These are phyloP conservation scores for Beauveria varroae DNA, from an alignment of 2,329 filamentous ascomycete species.

Conservation along the genomic window DNA sequence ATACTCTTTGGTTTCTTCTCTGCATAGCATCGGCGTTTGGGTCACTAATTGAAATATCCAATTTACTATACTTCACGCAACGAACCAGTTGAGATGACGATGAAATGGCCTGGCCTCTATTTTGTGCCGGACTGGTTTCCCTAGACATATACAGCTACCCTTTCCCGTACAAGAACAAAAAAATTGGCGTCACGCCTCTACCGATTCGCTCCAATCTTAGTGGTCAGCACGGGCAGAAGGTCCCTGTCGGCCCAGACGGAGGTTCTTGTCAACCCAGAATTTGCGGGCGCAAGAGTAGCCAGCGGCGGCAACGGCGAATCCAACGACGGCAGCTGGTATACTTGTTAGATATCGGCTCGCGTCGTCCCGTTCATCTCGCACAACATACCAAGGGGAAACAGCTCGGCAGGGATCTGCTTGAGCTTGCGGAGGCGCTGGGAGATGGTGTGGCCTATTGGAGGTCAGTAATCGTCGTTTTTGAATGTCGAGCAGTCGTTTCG, in stretches of 20 bases:
- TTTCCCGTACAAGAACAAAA: conserved; percentile 15
- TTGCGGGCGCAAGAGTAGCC: conserved; percentile 77
- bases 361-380: neutral
- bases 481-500: conserved; percentile 8
- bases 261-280: conserved; percentile 81
- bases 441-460: conserved; percentile 74
- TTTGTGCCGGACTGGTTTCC: conserved; percentile 12
- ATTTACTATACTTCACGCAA: conserved; percentile 2
- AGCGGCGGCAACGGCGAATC: conserved; percentile 74
- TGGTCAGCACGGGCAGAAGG: conserved; percentile 33
- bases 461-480: conserved; percentile 13
- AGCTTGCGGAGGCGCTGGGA: conserved; percentile 89
- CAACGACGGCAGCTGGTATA: conserved; percentile 69
- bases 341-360: neutral
- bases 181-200: conserved; percentile 13
- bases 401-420: conserved; percentile 84
- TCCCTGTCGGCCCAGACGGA: conserved; percentile 73
- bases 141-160: conserved; percentile 13
- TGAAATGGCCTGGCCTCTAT: conserved; percentile 11
- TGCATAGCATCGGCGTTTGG: conserved; percentile 42
- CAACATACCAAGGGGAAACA: conserved; percentile 82
- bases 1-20: neutral
- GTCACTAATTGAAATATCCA: conserved; percentile 13
- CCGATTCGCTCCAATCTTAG: conserved; percentile 20
- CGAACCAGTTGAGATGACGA: neutral